Evolutionary conservation across 495 filamentous ascomycete genomes (phyloP).

Genomic region (Hypomontagnella submonticulosa): DNA sequence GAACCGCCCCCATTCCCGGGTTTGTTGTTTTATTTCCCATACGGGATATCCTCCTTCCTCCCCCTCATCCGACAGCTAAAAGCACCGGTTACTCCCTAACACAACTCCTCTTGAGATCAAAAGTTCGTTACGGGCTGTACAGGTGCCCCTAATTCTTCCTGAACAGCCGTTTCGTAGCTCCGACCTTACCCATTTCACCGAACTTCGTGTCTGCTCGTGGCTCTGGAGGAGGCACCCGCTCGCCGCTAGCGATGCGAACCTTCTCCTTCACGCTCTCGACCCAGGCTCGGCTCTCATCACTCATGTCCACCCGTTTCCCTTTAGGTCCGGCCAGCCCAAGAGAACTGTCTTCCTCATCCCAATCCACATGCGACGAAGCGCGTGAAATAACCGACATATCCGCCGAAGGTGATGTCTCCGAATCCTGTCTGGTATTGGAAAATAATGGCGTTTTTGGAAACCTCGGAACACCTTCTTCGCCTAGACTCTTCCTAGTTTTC

Average conservation of each 20-base stretch:
- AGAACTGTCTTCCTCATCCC: constrained; percentile 65
- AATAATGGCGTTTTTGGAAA: constrained; percentile 53
- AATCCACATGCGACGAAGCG: constrained; percentile 59
- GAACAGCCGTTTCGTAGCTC: constrained; percentile 68
- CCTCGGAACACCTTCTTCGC: constrained; percentile 41
- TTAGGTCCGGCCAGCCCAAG: constrained; percentile 73
- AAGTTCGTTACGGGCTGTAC: constrained; percentile 40
- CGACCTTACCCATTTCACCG: constrained; percentile 68
- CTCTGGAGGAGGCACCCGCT: constrained; percentile 44
- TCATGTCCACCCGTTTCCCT: constrained; percentile 66
- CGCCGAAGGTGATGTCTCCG: constrained; percentile 49
- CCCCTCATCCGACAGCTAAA: constrained; percentile 6
- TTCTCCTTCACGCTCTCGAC: constrained; percentile 79
- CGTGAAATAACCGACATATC: constrained; percentile 54
- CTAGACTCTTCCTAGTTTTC: constrained; percentile 60
- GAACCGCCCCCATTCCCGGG: constrained; percentile 21
- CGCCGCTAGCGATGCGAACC: constrained; percentile 65
- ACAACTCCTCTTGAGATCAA: constrained; percentile 26
- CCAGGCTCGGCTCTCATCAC: constrained; percentile 73
- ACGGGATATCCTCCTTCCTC: constrained; percentile 14
- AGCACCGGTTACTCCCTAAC: constrained; percentile 30
- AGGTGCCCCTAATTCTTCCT: constrained; percentile 53
- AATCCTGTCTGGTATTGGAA: constrained; percentile 32
- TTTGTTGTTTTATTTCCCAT: constrained; percentile 8
- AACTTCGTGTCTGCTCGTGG: constrained; percentile 54